Conservation (phyloP, 768 basidiomycete species). For the Terana coerulea region DNA sequence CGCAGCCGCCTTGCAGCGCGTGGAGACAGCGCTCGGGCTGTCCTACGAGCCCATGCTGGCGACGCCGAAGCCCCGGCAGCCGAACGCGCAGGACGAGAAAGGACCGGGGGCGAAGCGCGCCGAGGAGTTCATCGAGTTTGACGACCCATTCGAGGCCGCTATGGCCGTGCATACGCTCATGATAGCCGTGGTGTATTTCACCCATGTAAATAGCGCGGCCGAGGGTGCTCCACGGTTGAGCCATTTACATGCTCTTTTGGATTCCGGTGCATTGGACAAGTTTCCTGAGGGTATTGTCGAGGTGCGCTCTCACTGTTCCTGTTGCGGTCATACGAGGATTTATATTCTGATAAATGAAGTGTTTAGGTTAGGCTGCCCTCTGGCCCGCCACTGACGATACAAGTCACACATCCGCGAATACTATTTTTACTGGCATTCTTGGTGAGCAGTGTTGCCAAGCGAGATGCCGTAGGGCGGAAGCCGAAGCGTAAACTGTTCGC, state of each 20-base stretch:
- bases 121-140: slow-evolving; percentile 25
- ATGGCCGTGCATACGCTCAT: slow-evolving; percentile 60
- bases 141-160: slow-evolving; percentile 32
- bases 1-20: slow-evolving; percentile 39
- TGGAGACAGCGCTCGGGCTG: slow-evolving; percentile 50
- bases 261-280: slow-evolving; percentile 45
- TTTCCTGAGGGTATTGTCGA: slow-evolving; percentile 37
- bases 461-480: slow-evolving; percentile 69
- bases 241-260: slow-evolving; percentile 63
- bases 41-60: slow-evolving; percentile 22
- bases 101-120: neutral
- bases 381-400: slow-evolving; percentile 46
- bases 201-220: slow-evolving; percentile 50
- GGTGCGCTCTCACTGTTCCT: slow-evolving; percentile 21
- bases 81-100: neutral
- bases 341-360: neutral
- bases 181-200: slow-evolving; percentile 56
- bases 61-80: slow-evolving; percentile 19
- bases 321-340: neutral
- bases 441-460: slow-evolving; percentile 60
- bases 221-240: slow-evolving; percentile 49
- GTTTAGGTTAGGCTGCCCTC: slow-evolving; percentile 28
- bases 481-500: slow-evolving; percentile 74
- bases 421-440: slow-evolving; percentile 65
- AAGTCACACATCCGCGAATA: slow-evolving; percentile 64